These are phyloP conservation scores for Tolypocladium endophyticum DNA, from an alignment of 2,329 filamentous ascomycete species.

Conservation along the genomic window DNA sequence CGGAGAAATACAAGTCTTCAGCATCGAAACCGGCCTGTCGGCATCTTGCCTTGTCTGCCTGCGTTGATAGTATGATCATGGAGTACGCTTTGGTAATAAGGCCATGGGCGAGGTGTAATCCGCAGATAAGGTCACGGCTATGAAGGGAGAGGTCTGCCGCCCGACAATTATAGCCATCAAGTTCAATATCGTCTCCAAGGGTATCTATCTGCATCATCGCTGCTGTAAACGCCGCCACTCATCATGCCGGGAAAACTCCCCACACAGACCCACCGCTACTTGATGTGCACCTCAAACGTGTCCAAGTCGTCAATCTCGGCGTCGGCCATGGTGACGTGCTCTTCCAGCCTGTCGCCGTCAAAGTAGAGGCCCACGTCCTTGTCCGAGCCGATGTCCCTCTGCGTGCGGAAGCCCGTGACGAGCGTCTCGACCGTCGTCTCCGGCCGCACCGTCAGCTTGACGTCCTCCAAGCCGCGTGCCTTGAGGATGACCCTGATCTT, in stretches of 20 bases:
- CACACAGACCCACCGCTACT: not conserved
- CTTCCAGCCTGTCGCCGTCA: constrained; percentile 63
- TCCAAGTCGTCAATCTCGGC: constrained; percentile 68
- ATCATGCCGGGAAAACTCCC: not conserved
- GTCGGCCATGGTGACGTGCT: constrained; percentile 48
- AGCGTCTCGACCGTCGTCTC: constrained; percentile 53
- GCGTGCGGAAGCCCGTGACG: constrained; percentile 47
- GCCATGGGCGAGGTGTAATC: not conserved
- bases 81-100: not conserved
- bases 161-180: not conserved
- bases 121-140: not conserved
- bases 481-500: constrained; percentile 44
- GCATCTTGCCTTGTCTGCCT: not conserved
- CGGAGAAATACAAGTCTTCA: not conserved
- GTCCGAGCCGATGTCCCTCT: constrained; percentile 37
- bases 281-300: constrained; percentile 60
- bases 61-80: not conserved
- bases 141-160: not conserved
- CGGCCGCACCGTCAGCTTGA: constrained; percentile 39
- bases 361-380: constrained; percentile 54
- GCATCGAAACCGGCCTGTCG: not conserved
- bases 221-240: not conserved
- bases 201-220: not conserved
- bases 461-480: constrained; percentile 36
- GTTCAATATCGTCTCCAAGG: not conserved